Evolutionary conservation across 2,329 filamentous ascomycete genomes (phyloP).

Genomic region (Thelonectria discophora): DNA sequence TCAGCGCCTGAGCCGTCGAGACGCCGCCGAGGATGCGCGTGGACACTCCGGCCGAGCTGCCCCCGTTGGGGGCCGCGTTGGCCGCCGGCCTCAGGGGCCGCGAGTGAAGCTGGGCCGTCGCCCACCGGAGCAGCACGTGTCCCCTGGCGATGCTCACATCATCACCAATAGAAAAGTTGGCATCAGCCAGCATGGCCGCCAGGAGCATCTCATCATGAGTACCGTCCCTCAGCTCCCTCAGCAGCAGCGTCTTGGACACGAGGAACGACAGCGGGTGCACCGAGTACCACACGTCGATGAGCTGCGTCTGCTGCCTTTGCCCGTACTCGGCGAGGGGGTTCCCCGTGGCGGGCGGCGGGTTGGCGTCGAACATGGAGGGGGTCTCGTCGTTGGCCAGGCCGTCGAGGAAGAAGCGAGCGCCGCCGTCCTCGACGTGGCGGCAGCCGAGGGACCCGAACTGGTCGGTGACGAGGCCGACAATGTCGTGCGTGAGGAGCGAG

Average conservation of each 20-base stretch:
- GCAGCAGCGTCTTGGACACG: slow-evolving; percentile 52
- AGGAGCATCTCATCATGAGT: slow-evolving; percentile 51
- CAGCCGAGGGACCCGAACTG: slow-evolving; percentile 45
- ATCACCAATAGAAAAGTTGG: slow-evolving; percentile 47
- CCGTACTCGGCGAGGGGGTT: slow-evolving; percentile 45
- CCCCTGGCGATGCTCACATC: slow-evolving; percentile 41
- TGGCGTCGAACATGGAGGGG: slow-evolving; percentile 47
- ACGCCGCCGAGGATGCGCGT: slow-evolving; percentile 47
- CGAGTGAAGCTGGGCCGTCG: slow-evolving; percentile 45
- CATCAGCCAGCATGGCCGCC: slow-evolving; percentile 51
- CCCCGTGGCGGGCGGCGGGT: slow-evolving; percentile 23
- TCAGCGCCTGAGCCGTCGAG: slow-evolving; percentile 46
- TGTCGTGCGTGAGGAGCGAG: slow-evolving; percentile 43
- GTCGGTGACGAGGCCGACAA: slow-evolving; percentile 43
- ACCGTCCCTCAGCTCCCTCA: slow-evolving; percentile 50
- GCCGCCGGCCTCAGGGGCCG: slow-evolving; percentile 37
- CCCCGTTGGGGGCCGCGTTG: slow-evolving; percentile 31
- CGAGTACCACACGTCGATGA: slow-evolving; percentile 55
- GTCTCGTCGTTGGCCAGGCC: slow-evolving; percentile 42
- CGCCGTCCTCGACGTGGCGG: slow-evolving; percentile 40
- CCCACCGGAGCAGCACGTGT: slow-evolving; percentile 47
- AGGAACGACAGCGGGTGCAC: slow-evolving; percentile 51
- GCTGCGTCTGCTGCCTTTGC: slow-evolving; percentile 45
- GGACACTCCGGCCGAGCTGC: slow-evolving; percentile 42
- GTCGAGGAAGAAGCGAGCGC: slow-evolving; percentile 41